phyloP scores from a whole-genome alignment of 2,329 filamentous ascomycete species.

The Pleomassaria siparia region DNA sequence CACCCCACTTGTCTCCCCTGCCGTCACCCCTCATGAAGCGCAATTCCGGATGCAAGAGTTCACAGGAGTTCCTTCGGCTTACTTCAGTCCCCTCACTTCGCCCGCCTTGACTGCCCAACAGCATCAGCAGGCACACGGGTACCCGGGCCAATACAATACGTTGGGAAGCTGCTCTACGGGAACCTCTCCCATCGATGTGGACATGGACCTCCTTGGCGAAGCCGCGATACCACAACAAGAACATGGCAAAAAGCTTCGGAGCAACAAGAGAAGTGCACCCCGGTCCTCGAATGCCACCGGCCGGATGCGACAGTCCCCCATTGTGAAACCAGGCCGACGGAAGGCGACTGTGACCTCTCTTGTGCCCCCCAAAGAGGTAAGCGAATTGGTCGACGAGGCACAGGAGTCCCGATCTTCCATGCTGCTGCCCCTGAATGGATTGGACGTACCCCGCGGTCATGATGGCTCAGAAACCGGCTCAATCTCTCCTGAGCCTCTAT shows the following conservation, averaged over 20 bases:
- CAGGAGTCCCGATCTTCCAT: constrained; percentile 25
- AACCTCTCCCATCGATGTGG: constrained; percentile 49
- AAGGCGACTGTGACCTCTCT: constrained; percentile 48
- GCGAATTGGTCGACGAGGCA: constrained; percentile 43
- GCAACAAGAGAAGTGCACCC: constrained; percentile 55
- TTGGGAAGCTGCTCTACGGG: constrained; percentile 53
- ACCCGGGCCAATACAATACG: constrained; percentile 47
- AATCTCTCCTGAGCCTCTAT: constrained; percentile 53
- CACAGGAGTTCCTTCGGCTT: constrained; percentile 66
- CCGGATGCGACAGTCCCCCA: constrained; percentile 70
- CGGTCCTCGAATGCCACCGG: constrained; percentile 45
- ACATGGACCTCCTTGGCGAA: constrained; percentile 49
- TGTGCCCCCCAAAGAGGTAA: constrained; percentile 50
- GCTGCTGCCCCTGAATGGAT: constrained; percentile 24
- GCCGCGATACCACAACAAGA: constrained; percentile 42
- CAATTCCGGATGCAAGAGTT: constrained; percentile 63
- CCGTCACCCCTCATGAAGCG: constrained; percentile 75
- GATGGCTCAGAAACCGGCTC: constrained; percentile 51
- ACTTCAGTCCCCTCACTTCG: constrained; percentile 82
- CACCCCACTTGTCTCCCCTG: constrained; percentile 80
- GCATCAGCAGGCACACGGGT: constrained; percentile 44
- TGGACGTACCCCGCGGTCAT: constrained; percentile 29
- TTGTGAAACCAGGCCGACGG: constrained; percentile 63
- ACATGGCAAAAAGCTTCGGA: constrained; percentile 42
- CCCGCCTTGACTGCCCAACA: constrained; percentile 75